A percentile compares a stretch with the other conserved stretches of the same genome.
phyloP scores from a whole-genome alignment of 2,329 filamentous ascomycete species.

The Ophiocordyceps camponoti-rufipedis region DNA sequence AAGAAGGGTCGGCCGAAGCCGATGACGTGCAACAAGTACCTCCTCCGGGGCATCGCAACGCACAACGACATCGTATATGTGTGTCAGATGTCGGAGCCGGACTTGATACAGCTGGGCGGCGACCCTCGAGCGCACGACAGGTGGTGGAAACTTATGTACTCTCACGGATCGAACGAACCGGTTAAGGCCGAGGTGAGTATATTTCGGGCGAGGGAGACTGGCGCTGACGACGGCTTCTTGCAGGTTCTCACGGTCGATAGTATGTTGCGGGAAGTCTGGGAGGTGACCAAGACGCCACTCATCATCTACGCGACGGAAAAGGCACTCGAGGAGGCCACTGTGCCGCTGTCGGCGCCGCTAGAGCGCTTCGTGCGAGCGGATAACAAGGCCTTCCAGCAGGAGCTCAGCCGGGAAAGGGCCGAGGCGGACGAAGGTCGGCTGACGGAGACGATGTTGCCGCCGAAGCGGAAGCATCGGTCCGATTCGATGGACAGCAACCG shows the following conservation, averaged over 20 bases:
- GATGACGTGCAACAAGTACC: slow-evolving; percentile 25
- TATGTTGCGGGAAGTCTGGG: slow-evolving; percentile 26
- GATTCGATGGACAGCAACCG: slow-evolving; percentile 27
- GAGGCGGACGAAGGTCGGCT: slow-evolving; percentile 1
- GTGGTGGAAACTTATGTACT: slow-evolving; percentile 36
- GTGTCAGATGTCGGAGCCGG: slow-evolving; percentile 22
- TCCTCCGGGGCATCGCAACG: slow-evolving; percentile 32
- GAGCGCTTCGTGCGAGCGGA: slow-evolving; percentile 31
- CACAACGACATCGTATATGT: slow-evolving; percentile 29
- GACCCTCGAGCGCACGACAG: slow-evolving; percentile 20
- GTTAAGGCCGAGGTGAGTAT: slow-evolving; percentile 27
- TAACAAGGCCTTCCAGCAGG: slow-evolving; percentile 31
- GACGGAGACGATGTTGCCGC: slow-evolving; percentile 23
- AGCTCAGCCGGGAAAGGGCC: slow-evolving; percentile 22
- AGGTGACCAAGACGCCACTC: slow-evolving; percentile 27
- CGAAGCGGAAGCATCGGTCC: slow-evolving; percentile 26
- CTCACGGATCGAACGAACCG: slow-evolving; percentile 16
- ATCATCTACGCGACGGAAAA: slow-evolving; percentile 35
- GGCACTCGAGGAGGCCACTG: slow-evolving; percentile 18
- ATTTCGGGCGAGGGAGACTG: background rate
- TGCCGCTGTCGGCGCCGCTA: slow-evolving; percentile 18
- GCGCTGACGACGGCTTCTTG: too few relatives aligned
- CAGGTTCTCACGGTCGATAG: slow-evolving; percentile 29
- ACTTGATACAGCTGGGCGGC: slow-evolving; percentile 23
- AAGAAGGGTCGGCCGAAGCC: slow-evolving; percentile 17